phyloP scores from a whole-genome alignment of 768 basidiomycete genomes.

The Suillus brevipes region DNA sequence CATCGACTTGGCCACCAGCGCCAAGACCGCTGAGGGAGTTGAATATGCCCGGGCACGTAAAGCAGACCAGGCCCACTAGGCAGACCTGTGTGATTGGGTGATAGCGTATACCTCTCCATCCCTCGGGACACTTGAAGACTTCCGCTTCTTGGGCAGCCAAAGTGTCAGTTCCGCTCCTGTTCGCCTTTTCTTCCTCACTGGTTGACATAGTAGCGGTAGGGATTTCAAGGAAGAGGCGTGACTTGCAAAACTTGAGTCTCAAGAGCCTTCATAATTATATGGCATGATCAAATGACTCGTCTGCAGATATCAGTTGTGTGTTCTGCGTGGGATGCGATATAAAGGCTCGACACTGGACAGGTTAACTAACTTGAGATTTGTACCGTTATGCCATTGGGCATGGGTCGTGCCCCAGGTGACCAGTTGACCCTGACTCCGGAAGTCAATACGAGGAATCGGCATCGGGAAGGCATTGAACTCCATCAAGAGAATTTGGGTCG shows the following conservation, averaged over 20 bases:
- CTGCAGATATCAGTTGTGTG: neutral
- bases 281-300: neutral
- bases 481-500: neutral
- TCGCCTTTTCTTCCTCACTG: neutral
- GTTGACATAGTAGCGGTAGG: neutral
- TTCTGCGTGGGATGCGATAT: neutral
- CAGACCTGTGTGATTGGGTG: constrained; percentile 51
- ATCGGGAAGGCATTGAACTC: neutral
- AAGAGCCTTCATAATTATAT: neutral
- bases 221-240: neutral
- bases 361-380: neutral
- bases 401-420: neutral
- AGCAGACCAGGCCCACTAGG: constrained; percentile 64
- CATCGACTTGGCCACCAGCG: constrained; percentile 67
- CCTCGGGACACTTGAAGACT: constrained; percentile 43
- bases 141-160: constrained; percentile 15
- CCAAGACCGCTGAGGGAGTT: constrained; percentile 75
- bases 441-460: neutral
- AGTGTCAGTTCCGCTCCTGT: neutral
- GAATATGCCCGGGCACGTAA: constrained; percentile 52
- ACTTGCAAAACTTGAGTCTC: neutral
- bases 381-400: neutral
- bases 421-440: neutral
- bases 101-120: constrained; percentile 53
- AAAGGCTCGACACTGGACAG: neutral